Evolutionary conservation across 768 basidiomycete genomes (phyloP).

Genomic region (Epithele typhae): DNA sequence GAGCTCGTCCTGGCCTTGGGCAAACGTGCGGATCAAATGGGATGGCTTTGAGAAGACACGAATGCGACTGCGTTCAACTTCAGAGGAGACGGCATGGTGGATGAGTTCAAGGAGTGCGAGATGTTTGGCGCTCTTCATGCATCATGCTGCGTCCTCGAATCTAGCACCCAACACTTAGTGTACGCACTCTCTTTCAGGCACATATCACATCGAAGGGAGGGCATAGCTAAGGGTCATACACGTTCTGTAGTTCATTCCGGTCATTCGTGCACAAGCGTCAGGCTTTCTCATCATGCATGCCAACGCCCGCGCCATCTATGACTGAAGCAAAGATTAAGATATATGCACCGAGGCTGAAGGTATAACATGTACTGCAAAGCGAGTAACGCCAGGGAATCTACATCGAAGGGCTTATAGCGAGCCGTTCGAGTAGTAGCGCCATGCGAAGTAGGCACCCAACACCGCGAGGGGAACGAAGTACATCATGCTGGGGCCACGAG

Average conservation of each 20-base stretch:
- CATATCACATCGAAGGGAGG: too few relatives aligned
- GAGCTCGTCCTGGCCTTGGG: slow-evolving; percentile 53
- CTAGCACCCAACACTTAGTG: too few relatives aligned
- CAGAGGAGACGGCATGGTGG: slow-evolving; percentile 58
- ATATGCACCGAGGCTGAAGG: slow-evolving; percentile 7
- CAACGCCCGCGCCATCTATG: too few relatives aligned
- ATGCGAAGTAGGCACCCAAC: slow-evolving; percentile 84
- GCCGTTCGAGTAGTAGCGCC: slow-evolving; percentile 63
- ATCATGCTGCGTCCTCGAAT: too few relatives aligned
- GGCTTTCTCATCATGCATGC: too few relatives aligned
- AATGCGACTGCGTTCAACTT: slow-evolving; percentile 81
- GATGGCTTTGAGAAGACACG: slow-evolving; percentile 80
- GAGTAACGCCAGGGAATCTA: slow-evolving; percentile 10
- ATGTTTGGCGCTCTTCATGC: too few relatives aligned
- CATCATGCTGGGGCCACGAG: slow-evolving; percentile 48
- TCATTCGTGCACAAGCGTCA: too few relatives aligned
- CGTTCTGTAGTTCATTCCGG: too few relatives aligned
- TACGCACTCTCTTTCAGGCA: too few relatives aligned
- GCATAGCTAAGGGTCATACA: too few relatives aligned
- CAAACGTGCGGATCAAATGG: slow-evolving; percentile 74
- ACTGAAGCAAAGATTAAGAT: slow-evolving; percentile 9
- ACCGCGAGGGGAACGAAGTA: slow-evolving; percentile 81
- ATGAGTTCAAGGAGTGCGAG: slow-evolving; percentile 1
- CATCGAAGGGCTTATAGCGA: slow-evolving; percentile 34
- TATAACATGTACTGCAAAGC: slow-evolving; percentile 2